Evolutionary conservation across 495 filamentous ascomycete genomes (phyloP), one percentile per base, ranked within the genome.

Genomic region (Bryoglossum gracile): DNA sequence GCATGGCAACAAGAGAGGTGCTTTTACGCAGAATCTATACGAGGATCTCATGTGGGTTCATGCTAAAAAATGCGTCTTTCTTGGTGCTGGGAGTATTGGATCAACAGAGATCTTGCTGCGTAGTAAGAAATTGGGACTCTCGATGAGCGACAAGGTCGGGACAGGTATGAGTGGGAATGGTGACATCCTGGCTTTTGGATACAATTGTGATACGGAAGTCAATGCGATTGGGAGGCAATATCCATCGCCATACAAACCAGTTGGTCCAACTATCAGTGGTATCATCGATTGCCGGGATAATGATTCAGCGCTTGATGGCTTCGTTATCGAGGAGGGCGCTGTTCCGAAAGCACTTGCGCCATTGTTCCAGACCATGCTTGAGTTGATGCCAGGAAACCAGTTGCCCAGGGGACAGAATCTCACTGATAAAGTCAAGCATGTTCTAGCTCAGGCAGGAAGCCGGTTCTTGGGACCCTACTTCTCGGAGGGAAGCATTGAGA

Each of bases 41-140:
- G 71, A 70, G 25, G 78, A 86, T 43, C 64, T 85, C 0, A 82
- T 83, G 73, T 84, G 81, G 82, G 77, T 84, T 28, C 72, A 79
- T 43, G 80, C 81, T 5, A 69, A 67, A 60, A 70, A 76, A 60
- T 73, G 71, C 45, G 73, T 78, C 28, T 81, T 83, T 57, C 69
- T 82, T 24, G 77, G 76, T 32, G 77, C 79, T 13, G 81, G 79
- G 1, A 64, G 76, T 24, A 65, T 84, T 14, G 81, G 76, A 13
- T 77, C 78, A 0, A 83, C 81, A 8, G 82, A 83, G 63, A 83
- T 85, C 37, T 62, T 86, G 37, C 74, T 86, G 4, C 69, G 80
- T 18, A 82, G 79, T 48, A 79, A 72, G 60, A 63, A 74, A 28
- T 70, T 75, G 57, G 81, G 81, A 0, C 62, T 85, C 3, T 52